These are phyloP conservation scores for Raphidocelis subcapitata DNA, from an alignment of 139 green algal genomes.

Conservation along the genomic window DNA sequence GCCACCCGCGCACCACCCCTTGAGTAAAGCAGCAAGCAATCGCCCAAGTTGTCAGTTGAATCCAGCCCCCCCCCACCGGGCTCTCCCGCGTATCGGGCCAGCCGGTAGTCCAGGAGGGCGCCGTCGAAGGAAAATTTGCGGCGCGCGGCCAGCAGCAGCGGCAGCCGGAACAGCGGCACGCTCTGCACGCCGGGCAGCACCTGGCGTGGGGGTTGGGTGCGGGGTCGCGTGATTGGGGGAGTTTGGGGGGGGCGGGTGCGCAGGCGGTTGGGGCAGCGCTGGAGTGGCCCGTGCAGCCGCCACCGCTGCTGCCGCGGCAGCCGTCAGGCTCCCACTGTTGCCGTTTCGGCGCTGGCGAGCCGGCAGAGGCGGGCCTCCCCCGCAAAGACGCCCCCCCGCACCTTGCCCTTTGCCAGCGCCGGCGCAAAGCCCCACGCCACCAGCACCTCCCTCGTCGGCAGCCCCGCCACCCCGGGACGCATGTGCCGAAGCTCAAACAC, in stretches of 20 bases:
- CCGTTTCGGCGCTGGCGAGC: no score
- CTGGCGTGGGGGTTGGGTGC: conserved; percentile 7
- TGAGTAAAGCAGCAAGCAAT: no score
- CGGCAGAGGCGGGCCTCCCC: no score
- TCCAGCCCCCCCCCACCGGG: no score
- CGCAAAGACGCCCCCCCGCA: no score
- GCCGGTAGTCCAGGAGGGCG: conserved; percentile 48
- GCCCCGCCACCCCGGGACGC: conserved; percentile 39
- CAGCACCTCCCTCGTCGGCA: conserved; percentile 43
- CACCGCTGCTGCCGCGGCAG: no score
- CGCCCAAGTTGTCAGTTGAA: no score
- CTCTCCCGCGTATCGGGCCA: conserved; percentile 13
- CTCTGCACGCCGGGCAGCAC: conserved; percentile 41
- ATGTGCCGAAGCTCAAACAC: conserved; percentile 43
- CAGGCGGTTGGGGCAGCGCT: background rate
- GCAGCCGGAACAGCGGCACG: conserved; percentile 53
- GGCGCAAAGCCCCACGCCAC: conserved; percentile 52
- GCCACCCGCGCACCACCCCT: no score
- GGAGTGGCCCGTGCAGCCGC: background rate
- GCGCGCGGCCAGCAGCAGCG: conserved; percentile 47
- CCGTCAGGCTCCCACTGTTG: no score
- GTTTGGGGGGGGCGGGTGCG: background rate
- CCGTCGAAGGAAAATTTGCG: conserved; percentile 54
- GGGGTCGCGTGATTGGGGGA: background rate
- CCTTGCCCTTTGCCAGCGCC: conserved; percentile 34